Base-by-base conservation (phyloP, 768 basidiomycete genomes). In the Mycena rebaudengoi region DNA sequence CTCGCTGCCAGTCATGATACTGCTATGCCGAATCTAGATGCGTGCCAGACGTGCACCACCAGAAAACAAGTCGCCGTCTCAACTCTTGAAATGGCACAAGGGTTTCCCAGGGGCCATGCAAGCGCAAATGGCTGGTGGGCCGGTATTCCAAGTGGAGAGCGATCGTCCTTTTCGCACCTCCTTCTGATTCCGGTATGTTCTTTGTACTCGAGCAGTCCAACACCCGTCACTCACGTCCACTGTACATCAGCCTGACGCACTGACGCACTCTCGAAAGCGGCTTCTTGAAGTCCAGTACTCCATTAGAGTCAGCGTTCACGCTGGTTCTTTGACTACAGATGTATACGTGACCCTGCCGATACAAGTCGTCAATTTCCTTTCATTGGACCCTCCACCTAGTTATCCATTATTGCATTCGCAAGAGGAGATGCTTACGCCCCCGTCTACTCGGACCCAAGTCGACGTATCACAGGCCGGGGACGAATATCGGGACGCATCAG, bases 41-140 rank as follows among this genome's bases (percentile, higher is more conserved):
- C 86, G 6, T 91, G 88, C 70, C 85, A 88, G 72, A 87, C 89
- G 0, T 77, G 84, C 37, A 88, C 89, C 5, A 83, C 78, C 18
- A 78, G 82, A 53, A 92, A 90, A 73, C 83, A 86, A 64, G 81
- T 96, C 1, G 85, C 88, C 2, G 88, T 89, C 69, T 84, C 86
- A 30, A 79, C 79, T 5, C 81, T 97, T 26, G 86, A 89, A 67
- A 87, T 89, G 72, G 87, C 89, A 7, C 85, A 90, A 49, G 82
- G 83, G 39, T 85, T 85, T 26, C 76, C 86, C 7, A 84, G 85
- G 64, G 91, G 91, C 2, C 84, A 88, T 71, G 91, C 90, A 11
- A 94, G 91, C 40, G 91, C 88, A 23, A 90, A 88, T 69, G 95
- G 95, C 1, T 97, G 94, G 91, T 97, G 95, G 95, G 82, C 87